A percentile compares a stretch with the other conserved stretches of the same genome.
Evolutionary conservation across 805 yeast genomes (phyloP).

Genomic region (Komagataella populi): DNA sequence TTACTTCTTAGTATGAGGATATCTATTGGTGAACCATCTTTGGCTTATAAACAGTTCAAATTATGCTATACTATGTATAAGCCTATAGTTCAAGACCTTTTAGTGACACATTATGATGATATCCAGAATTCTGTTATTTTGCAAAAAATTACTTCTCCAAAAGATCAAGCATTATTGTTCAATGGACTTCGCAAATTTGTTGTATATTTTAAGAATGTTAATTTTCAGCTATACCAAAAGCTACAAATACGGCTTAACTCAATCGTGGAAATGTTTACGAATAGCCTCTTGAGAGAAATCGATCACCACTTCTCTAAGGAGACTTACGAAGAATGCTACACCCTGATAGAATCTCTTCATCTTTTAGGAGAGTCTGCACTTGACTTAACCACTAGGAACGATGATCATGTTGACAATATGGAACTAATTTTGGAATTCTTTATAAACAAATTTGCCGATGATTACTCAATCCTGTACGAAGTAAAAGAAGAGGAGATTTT

Average conservation of each 20-base stretch:
- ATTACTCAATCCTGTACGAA: conserved; percentile 12
- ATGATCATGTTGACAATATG: conserved; percentile 20
- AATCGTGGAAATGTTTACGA: conserved; percentile 55
- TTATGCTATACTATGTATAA: conserved; percentile 12
- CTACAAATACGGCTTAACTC: conserved; percentile 29
- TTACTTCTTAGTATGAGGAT: not conserved
- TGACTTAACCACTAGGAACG: not conserved
- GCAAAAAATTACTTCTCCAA: conserved; percentile 15
- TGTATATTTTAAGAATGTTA: conserved; percentile 9
- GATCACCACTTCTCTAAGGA: conserved; percentile 39
- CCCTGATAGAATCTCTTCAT: conserved; percentile 7
- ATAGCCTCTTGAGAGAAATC: conserved; percentile 55
- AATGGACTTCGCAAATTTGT: conserved; percentile 14
- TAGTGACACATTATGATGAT: conserved; percentile 17
- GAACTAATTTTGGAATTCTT: conserved; percentile 20
- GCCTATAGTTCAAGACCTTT: conserved; percentile 16
- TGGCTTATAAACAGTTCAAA: conserved; percentile 8
- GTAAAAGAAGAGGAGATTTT: conserved; percentile 4
- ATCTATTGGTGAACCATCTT: not conserved
- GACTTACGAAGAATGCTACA: conserved; percentile 24
- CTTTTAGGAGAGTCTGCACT: conserved; percentile 10
- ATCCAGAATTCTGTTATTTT: conserved; percentile 17
- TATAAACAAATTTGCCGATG: conserved; percentile 15
- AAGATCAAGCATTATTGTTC: conserved; percentile 17
- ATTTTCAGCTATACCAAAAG: conserved; percentile 9